Evolutionary conservation across 345 rosid species (phyloP).

Genomic region (Citrus cavaleriei): DNA sequence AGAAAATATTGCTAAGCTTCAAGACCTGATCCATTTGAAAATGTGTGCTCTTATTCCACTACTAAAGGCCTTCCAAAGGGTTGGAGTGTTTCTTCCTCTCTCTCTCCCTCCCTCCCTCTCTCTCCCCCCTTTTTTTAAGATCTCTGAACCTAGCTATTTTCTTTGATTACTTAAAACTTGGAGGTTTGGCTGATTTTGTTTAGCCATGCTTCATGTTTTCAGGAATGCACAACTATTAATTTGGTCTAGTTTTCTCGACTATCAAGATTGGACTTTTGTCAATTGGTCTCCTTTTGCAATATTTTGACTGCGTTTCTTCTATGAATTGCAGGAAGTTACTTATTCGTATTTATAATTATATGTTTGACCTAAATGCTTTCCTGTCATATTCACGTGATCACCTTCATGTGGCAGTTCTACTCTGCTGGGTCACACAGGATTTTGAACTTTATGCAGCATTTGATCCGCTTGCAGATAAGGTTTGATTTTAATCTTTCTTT

Average conservation of each 20-base stretch:
- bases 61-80: not conserved
- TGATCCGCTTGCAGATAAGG: slow-evolving; percentile 99
- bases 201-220: not conserved
- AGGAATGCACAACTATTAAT: not conserved
- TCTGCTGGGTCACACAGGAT: slow-evolving; percentile 97
- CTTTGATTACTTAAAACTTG: not conserved
- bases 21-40: not conserved
- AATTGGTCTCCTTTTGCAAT: not conserved
- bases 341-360: not conserved
- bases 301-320: not conserved
- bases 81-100: not conserved
- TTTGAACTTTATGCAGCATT: slow-evolving; percentile 97
- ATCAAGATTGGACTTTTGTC: not conserved
- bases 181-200: not conserved
- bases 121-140: too few relatives aligned
- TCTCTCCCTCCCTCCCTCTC: too few relatives aligned
- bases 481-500: slow-evolving; percentile 19
- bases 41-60: not conserved
- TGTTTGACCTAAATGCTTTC: not conserved
- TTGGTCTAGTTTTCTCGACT: not conserved
- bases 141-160: not conserved
- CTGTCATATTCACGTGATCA: not conserved
- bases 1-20: not conserved
- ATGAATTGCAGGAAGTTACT: not conserved
- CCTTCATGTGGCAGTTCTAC: slow-evolving; percentile 54